These are phyloP conservation scores for Raffaelea ambrosiae DNA, from an alignment of 2,329 filamentous ascomycete species.

Conservation along the genomic window DNA sequence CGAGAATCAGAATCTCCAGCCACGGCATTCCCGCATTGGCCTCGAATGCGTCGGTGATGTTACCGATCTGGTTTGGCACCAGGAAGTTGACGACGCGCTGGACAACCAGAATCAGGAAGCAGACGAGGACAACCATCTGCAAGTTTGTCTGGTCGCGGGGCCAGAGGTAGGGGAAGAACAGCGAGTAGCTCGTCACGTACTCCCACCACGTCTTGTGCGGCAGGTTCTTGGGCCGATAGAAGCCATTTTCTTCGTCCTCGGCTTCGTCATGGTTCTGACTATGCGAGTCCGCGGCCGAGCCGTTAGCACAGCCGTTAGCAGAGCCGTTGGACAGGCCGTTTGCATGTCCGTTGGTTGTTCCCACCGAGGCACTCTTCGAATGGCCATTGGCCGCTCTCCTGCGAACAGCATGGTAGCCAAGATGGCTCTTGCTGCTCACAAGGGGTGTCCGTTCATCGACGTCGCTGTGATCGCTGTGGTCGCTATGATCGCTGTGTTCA, in stretches of 20 bases:
- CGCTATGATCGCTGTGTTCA: background rate
- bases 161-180: constrained; percentile 97
- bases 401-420: background rate
- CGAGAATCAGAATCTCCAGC: constrained; percentile 66
- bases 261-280: background rate
- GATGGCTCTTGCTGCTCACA: constrained; percentile 34
- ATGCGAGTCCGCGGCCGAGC: constrained; percentile 15
- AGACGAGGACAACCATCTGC: constrained; percentile 71
- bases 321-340: constrained; percentile 16
- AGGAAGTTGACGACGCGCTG: constrained; percentile 81
- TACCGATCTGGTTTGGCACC: constrained; percentile 73
- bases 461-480: background rate
- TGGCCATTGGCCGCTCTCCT: background rate
- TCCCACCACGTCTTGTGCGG: constrained; percentile 93
- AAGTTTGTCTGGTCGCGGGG: constrained; percentile 68
- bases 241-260: constrained; percentile 60
- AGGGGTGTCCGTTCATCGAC: constrained; percentile 55
- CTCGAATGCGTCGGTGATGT: constrained; percentile 67
- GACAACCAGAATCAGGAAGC: constrained; percentile 69
- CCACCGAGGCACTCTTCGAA: constrained; percentile 1
- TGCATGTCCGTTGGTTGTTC: background rate
- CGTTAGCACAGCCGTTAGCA: constrained; percentile 35
- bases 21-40: constrained; percentile 50
- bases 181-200: constrained; percentile 81
- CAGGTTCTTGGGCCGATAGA: constrained; percentile 80